Base-by-base conservation (phyloP, 2,329 filamentous ascomycete genomes). In the Alternaria dauci region DNA sequence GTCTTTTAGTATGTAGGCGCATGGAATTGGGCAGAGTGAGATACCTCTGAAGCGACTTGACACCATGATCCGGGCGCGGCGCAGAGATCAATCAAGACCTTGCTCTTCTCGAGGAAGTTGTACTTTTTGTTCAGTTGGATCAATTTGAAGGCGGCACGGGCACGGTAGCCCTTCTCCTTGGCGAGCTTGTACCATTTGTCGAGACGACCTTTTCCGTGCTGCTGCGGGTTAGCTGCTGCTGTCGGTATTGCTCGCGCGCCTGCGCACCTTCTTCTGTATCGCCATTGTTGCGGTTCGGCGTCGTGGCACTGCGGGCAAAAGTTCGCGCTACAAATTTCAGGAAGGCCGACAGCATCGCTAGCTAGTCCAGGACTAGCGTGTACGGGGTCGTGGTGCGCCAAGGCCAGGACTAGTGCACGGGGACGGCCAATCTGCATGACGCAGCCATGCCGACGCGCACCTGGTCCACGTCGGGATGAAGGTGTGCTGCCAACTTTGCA, bases 81-180 rank as follows among this genome's bases (percentile, higher is more conserved):
- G 82, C 95, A 99, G 77, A 99, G 91, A 89, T 99, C 96, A 78
- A 99, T 85, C 63, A 97, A 84, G 73, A 98, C 95, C 84, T 92
- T 96, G 81, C 93, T 96, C 85, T 96, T 94, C 80, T 98, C 93
- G 71, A 99, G 84, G 81, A 99, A 99, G 70, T 93, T 92, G 90
- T 96, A 99, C 79, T 97, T 98, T 82, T 98, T 97, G 84, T 99
- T 99, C 73, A 99, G 84, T 80, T 99, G 94, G 70, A 99, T 94
- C 71, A 99, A 83, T 83, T 99, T 99, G 87, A 98, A 98, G 58
- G 95, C 94, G 71, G 95, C 94, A 86, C 95, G 88, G 63, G 95
- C 94, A 74, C 95, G 87, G 78, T 97, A 99, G 65, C 95, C 95
- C 81, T 97, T 98, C 80, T 99, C 95, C 81, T 99, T 99, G 63